Evolutionary conservation across 352 stramenopile genomes (phyloP).

Genomic region (Achlya hypogyna): DNA sequence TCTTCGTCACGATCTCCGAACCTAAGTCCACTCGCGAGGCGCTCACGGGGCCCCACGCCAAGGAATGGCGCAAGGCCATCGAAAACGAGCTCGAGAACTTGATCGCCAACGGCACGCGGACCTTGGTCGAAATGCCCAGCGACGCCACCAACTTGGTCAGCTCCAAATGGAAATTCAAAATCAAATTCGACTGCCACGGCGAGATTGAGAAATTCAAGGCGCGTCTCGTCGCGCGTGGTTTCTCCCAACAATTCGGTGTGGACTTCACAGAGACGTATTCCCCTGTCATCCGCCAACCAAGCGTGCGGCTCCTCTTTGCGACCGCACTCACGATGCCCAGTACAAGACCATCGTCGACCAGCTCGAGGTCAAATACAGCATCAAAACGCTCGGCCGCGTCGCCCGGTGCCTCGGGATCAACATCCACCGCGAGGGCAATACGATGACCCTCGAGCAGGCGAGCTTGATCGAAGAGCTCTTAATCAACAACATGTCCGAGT

Average conservation of each 20-base stretch:
- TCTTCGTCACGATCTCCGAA: not conserved
- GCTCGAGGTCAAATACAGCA: no score
- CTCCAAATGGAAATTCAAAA: conserved; percentile 31
- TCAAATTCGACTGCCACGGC: conserved; percentile 26
- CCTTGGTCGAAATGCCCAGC: not conserved
- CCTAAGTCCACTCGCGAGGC: not conserved
- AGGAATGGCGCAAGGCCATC: conserved; percentile 14
- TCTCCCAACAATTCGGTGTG: conserved; percentile 24
- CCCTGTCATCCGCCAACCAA: conserved; percentile 22
- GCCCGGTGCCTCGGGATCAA: conserved; percentile 29
- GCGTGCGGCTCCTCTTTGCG: conserved; percentile 8
- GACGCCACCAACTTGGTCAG: not conserved
- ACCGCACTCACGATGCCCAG: no score
- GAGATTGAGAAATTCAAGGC: conserved; percentile 32
- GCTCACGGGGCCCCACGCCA: not conserved
- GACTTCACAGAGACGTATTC: conserved; percentile 34
- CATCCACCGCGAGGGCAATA: conserved; percentile 6
- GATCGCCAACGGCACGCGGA: not conserved
- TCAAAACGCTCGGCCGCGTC: no score
- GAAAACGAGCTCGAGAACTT: conserved; percentile 9
- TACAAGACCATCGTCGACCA: no score
- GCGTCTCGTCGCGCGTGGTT: conserved; percentile 26
- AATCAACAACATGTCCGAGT: conserved; percentile 12
- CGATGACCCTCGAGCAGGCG: conserved; percentile 22
- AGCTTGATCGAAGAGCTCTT: conserved; percentile 21